Evolutionary conservation across 2,329 filamentous ascomycete species (phyloP).

Genomic region (Colletotrichum gloeosporioides): DNA sequence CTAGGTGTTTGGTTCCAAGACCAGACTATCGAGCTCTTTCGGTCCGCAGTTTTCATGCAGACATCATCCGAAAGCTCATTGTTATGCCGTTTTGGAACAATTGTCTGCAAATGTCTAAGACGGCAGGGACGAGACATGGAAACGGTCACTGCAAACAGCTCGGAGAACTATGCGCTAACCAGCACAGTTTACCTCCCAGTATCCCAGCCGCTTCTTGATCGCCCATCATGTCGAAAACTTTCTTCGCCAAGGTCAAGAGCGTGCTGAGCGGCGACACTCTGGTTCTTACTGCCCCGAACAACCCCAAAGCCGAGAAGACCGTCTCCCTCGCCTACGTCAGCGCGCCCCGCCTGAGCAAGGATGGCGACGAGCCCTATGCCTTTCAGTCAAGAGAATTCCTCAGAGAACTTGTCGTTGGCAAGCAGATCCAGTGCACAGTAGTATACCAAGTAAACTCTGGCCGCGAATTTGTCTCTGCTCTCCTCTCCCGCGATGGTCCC

Average conservation of each 20-base stretch:
- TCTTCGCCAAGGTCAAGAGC: conserved; percentile 84
- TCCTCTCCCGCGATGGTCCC: conserved; percentile 74
- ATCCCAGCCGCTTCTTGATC: conserved; percentile 15
- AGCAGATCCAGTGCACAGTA: conserved; percentile 82
- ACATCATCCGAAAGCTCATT: neutral
- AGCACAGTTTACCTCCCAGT: neutral
- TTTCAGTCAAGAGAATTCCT: conserved; percentile 96
- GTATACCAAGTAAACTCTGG: conserved; percentile 88
- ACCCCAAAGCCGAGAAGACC: conserved; percentile 81
- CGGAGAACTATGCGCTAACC: neutral
- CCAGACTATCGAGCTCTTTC: neutral
- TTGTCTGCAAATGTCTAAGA: neutral
- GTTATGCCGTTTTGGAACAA: neutral
- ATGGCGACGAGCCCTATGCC: conserved; percentile 90
- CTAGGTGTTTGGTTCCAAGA: neutral
- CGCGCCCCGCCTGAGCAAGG: conserved; percentile 83
- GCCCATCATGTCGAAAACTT: conserved; percentile 55
- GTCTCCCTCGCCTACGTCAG: conserved; percentile 93
- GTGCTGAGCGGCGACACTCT: conserved; percentile 94
- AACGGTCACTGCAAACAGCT: neutral
- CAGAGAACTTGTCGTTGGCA: conserved; percentile 83
- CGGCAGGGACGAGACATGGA: neutral
- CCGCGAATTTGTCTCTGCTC: conserved; percentile 85
- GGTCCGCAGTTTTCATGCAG: neutral
- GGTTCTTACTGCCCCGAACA: conserved; percentile 80